Percentiles rank a stretch among this genome's conserved stretches.
Evolutionary conservation across 192 early-diverging fungal genomes (phyloP).

Genomic region (Coemansia aciculifera): DNA sequence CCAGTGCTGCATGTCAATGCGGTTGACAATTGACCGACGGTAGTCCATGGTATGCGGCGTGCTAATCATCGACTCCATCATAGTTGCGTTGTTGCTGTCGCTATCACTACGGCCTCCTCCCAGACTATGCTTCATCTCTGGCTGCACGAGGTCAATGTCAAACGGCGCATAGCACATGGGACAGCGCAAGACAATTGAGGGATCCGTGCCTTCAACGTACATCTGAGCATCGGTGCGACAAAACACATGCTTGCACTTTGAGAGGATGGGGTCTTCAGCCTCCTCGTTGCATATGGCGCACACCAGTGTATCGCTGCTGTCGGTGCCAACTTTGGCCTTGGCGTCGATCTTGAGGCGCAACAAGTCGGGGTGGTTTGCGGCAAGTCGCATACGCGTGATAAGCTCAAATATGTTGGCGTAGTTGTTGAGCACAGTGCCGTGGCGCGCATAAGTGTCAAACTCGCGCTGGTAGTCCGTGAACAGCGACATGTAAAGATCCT

Average conservation of each 20-base stretch:
- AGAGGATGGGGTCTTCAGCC: slow-evolving; percentile 80
- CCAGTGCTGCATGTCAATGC: slow-evolving; percentile 87
- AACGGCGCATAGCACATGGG: slow-evolving; percentile 78
- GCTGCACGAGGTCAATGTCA: slow-evolving; percentile 72
- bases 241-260: slow-evolving; percentile 87
- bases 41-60: slow-evolving; percentile 58
- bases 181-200: slow-evolving; percentile 56
- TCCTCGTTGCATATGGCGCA: slow-evolving; percentile 87
- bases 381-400: slow-evolving; percentile 83
- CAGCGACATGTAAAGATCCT: slow-evolving; percentile 84
- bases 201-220: slow-evolving; percentile 50
- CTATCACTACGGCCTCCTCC: neutral
- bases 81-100: slow-evolving; percentile 7
- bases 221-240: slow-evolving; percentile 79
- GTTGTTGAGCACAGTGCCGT: slow-evolving; percentile 85
- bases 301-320: slow-evolving; percentile 68
- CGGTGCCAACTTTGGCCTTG: slow-evolving; percentile 33
- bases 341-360: slow-evolving; percentile 61
- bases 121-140: slow-evolving; percentile 21
- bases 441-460: slow-evolving; percentile 79
- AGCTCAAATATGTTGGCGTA: slow-evolving; percentile 94
- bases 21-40: slow-evolving; percentile 80
- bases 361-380: slow-evolving; percentile 86
- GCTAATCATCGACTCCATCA: slow-evolving; percentile 51
- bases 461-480: slow-evolving; percentile 72